These are phyloP conservation scores for Tylopilus sp. DNA, from an alignment of 768 basidiomycete species.

Conservation along the genomic window DNA sequence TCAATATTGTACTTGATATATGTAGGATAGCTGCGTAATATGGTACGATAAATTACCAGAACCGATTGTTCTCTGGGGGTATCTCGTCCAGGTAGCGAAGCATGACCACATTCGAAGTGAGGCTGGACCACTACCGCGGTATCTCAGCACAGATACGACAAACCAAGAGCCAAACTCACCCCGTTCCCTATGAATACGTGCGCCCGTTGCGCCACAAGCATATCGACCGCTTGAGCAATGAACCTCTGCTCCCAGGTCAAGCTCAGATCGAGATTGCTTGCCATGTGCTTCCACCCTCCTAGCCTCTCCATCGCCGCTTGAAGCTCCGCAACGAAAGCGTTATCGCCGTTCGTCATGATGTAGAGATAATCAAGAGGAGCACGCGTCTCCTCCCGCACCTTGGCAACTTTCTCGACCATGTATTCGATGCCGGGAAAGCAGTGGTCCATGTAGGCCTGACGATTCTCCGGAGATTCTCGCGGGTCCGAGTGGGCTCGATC, in stretches of 20 bases:
- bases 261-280: slow-evolving; percentile 39
- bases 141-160: background rate
- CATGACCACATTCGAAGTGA: slow-evolving; percentile 40
- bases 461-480: slow-evolving; percentile 18
- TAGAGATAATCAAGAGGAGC: slow-evolving; percentile 37
- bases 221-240: slow-evolving; percentile 47
- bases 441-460: slow-evolving; percentile 31
- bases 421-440: slow-evolving; percentile 41
- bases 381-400: slow-evolving; percentile 26
- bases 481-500: slow-evolving; percentile 27
- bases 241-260: slow-evolving; percentile 41
- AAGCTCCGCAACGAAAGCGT: slow-evolving; percentile 39
- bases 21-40: background rate
- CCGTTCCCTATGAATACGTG: slow-evolving; percentile 53
- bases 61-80: slow-evolving; percentile 27
- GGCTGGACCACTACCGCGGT: slow-evolving; percentile 35
- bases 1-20: no score
- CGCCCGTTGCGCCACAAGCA: slow-evolving; percentile 44
- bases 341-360: slow-evolving; percentile 44
- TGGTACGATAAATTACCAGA: slow-evolving; percentile 29
- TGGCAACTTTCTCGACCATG: slow-evolving; percentile 38
- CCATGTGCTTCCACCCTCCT: slow-evolving; percentile 36
- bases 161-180: slow-evolving; percentile 28
- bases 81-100: slow-evolving; percentile 31
- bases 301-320: slow-evolving; percentile 30